Percentiles rank a stretch among this genome's conserved stretches.
phyloP scores from a whole-genome alignment of 345 rosid genomes.

The Noccaea caerulescens region DNA sequence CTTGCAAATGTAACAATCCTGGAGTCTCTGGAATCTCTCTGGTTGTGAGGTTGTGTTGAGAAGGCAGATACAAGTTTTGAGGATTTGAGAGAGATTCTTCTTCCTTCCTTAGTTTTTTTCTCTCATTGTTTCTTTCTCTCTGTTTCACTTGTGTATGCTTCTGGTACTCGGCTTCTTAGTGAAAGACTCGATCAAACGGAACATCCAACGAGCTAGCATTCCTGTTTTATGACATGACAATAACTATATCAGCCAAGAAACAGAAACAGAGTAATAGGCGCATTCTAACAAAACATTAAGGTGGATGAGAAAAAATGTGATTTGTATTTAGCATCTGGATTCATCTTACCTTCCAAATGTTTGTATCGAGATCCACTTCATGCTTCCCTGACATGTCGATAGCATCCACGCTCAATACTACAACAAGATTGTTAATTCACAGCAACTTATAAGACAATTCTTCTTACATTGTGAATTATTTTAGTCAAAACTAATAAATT shows the following conservation, averaged over 20 bases:
- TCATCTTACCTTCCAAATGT: conserved; percentile 87
- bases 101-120: not conserved
- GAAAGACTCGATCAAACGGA: conserved; percentile 65
- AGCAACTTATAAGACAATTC: not conserved
- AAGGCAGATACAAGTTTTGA: conserved; percentile 27
- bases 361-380: conserved; percentile 99
- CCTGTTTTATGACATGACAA: conserved; percentile 50
- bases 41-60: not conserved
- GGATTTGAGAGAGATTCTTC: conserved; percentile 27
- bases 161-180: conserved; percentile 49
- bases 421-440: conserved; percentile 7
- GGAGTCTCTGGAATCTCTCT: conserved; percentile 7
- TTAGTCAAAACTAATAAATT: too few species aligned
- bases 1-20: conserved; percentile 32
- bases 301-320: conserved; percentile 15
- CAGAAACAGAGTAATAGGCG: not conserved
- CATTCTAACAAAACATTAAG: not conserved
- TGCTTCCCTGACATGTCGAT: conserved; percentile 99
- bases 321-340: conserved; percentile 19
- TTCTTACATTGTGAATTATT: too few species aligned
- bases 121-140: conserved; percentile 12
- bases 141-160: conserved; percentile 37
- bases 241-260: too few species aligned
- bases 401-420: conserved; percentile 96
- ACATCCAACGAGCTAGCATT: conserved; percentile 99